phyloP scores from a whole-genome alignment of 495 filamentous ascomycete species.

The Trichoderma parareesei region DNA sequence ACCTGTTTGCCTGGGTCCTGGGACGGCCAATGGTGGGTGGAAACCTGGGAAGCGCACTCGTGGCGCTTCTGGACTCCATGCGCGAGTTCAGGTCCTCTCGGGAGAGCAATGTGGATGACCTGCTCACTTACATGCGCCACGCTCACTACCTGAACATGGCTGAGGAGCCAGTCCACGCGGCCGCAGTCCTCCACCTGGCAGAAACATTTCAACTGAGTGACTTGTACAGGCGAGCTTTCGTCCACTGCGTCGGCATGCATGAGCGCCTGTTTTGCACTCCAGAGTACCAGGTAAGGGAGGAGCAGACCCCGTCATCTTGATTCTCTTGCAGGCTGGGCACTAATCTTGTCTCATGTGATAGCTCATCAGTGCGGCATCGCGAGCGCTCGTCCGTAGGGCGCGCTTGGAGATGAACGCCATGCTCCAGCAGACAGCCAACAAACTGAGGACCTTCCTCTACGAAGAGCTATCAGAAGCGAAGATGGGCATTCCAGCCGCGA shows the following conservation, averaged over 20 bases:
- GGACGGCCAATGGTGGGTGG: slow-evolving; percentile 52
- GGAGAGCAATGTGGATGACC: slow-evolving; percentile 34
- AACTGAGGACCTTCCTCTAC: slow-evolving; percentile 50
- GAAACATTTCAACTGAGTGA: slow-evolving; percentile 47
- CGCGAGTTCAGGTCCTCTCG: slow-evolving; percentile 40
- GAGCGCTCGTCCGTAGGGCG: slow-evolving; percentile 51
- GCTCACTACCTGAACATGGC: slow-evolving; percentile 55
- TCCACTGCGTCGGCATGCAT: slow-evolving; percentile 61
- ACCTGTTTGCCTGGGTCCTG: slow-evolving; percentile 60
- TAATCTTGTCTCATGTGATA: slow-evolving; percentile 18
- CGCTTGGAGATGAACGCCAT: slow-evolving; percentile 55
- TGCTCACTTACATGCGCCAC: slow-evolving; percentile 48
- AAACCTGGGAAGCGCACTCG: slow-evolving; percentile 46
- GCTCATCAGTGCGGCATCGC: slow-evolving; percentile 45
- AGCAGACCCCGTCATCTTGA: neutral
- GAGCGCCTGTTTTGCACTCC: slow-evolving; percentile 38
- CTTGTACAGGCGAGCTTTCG: slow-evolving; percentile 56
- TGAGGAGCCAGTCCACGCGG: slow-evolving; percentile 49
- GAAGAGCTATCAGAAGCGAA: slow-evolving; percentile 49
- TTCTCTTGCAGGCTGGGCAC: neutral
- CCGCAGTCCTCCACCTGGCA: slow-evolving; percentile 53
- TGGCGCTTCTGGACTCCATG: slow-evolving; percentile 51
- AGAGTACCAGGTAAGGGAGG: slow-evolving; percentile 46
- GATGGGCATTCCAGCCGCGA: slow-evolving; percentile 44
- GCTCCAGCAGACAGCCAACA: slow-evolving; percentile 37